Evolutionary conservation across 106 monocot genomes (phyloP), one percentile per base, ranked within the genome.

Genomic region (Cymbidium sinense): DNA sequence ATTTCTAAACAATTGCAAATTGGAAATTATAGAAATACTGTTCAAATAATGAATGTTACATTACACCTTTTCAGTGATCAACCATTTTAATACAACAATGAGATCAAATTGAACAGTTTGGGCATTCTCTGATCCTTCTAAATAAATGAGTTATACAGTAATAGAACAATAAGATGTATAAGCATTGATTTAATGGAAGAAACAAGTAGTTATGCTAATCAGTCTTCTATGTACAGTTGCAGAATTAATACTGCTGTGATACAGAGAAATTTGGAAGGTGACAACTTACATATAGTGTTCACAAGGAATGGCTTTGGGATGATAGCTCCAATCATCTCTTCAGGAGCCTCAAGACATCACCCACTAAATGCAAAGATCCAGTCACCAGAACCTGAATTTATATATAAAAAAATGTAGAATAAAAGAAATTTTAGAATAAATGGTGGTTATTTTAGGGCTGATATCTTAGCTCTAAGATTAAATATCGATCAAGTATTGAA

Each of bases 351-450:
- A 96, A 80, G 20, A 96, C 84, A 83, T 96, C 96, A 11, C 96
- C 96, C 18, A 96, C 91, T 21, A 96, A 82, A 85, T 93, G 88
- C 81, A 96, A 74, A 39, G 96, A 96, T 73, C 96, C 96, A 20
- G 93, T 93, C 73, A 96, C 96, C 73, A 92, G 92, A 55, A 91
- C 88, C 91, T 91, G 84, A 28, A 78, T 17, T 41, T 18, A 41
- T 17, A 15, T 27, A 76, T 10, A 79, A 9, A 7, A 36, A 58
- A 76, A 73, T 39, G 37, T 39, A 39, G 7, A 39, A 39, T n/a
- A 73, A 18, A 33, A 19, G 25, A 50, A 28, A 78, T 73, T 29
- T 61, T 17, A 47, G 13, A 29, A 43, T 54, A 54, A 69, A 69
- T 69, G 37, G 0, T 71, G 5, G 15, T 23, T 71, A 2, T n/a